A percentile compares a stretch with the other conserved stretches of the same genome.
These are phyloP conservation scores for Aspergillus texensis DNA, from an alignment of 2,329 filamentous ascomycete genomes.

Conservation along the genomic window DNA sequence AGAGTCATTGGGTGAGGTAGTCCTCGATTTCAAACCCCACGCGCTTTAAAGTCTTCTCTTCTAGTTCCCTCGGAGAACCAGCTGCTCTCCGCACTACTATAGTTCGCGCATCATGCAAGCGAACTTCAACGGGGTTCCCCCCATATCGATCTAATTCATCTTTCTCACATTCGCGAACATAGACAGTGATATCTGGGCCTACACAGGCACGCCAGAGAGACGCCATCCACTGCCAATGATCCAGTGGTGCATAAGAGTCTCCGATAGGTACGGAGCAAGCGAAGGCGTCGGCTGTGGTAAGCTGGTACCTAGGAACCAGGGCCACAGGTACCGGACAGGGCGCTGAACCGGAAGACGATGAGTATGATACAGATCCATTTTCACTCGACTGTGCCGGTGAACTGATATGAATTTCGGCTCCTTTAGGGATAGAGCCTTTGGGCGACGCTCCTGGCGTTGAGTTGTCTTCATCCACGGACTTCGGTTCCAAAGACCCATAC, in stretches of 20 bases:
- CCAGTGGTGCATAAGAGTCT: constrained; percentile 77
- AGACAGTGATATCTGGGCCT: constrained; percentile 67
- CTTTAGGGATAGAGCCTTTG: constrained; percentile 36
- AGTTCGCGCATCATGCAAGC: constrained; percentile 49
- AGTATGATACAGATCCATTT: constrained; percentile 27
- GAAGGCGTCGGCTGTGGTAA: constrained; percentile 75
- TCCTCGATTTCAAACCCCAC: constrained; percentile 87
- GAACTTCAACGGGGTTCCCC: constrained; percentile 58
- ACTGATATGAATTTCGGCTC: constrained; percentile 31
- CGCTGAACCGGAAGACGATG: constrained; percentile 19
- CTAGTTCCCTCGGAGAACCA: constrained; percentile 48
- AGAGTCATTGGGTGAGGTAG: constrained; percentile 51
- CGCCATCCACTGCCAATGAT: constrained; percentile 98
- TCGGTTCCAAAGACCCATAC: constrained; percentile 18
- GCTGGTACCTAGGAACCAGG: constrained; percentile 76
- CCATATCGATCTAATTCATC: constrained; percentile 47
- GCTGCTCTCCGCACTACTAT: constrained; percentile 56
- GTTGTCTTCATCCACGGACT: constrained; percentile 24
- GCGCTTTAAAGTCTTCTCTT: constrained; percentile 71
- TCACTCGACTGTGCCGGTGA: constrained; percentile 34
- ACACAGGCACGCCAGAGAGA: constrained; percentile 87
- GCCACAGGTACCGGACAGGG: constrained; percentile 64
- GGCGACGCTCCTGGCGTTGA: constrained; percentile 31
- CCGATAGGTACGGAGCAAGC: constrained; percentile 73
- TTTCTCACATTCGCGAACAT: constrained; percentile 45